Percentiles rank a stretch among this genome's conserved stretches.
phyloP scores from a whole-genome alignment of 139 green algal species.

The Pedinophyceae sp. region DNA sequence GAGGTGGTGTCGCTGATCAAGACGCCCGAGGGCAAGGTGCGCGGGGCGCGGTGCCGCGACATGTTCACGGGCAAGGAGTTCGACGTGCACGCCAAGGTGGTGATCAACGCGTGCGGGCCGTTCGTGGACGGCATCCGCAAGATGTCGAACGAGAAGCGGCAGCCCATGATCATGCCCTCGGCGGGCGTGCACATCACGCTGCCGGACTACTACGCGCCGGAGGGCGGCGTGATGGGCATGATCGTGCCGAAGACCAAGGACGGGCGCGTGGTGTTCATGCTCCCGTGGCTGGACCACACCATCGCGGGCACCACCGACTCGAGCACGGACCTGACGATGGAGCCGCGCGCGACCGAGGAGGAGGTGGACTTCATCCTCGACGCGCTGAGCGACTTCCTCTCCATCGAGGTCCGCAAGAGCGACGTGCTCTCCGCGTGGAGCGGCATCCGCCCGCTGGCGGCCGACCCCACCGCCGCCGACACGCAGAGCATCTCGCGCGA shows the following conservation, averaged over 20 bases:
- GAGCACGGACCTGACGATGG: conserved; percentile 34
- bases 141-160: conserved; percentile 26
- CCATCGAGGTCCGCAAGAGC: conserved; percentile 50
- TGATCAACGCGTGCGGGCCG: conserved; percentile 84
- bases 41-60: conserved; percentile 54
- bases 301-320: conserved; percentile 88
- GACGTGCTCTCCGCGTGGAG: conserved; percentile 87
- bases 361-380: conserved; percentile 93
- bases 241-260: conserved; percentile 98
- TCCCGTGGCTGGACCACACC: conserved; percentile 66
- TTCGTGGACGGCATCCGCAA: conserved; percentile 54
- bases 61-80: conserved; percentile 20
- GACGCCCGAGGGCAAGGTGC: conserved; percentile 43
- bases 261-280: conserved; percentile 91
- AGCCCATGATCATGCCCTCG: conserved; percentile 57
- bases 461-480: conserved; percentile 45
- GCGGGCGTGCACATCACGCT: conserved; percentile 84
- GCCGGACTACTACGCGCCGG: conserved; percentile 77
- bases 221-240: conserved; percentile 60
- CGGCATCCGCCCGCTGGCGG: conserved; percentile 79
- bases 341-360: conserved; percentile 43
- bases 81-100: conserved; percentile 46
- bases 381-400: conserved; percentile 73
- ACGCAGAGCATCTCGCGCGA: conserved; percentile 24
- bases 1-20: conserved; percentile 8